These are phyloP conservation scores for Aspergillus floridensis DNA, from an alignment of 2,329 filamentous ascomycete genomes.

Conservation along the genomic window DNA sequence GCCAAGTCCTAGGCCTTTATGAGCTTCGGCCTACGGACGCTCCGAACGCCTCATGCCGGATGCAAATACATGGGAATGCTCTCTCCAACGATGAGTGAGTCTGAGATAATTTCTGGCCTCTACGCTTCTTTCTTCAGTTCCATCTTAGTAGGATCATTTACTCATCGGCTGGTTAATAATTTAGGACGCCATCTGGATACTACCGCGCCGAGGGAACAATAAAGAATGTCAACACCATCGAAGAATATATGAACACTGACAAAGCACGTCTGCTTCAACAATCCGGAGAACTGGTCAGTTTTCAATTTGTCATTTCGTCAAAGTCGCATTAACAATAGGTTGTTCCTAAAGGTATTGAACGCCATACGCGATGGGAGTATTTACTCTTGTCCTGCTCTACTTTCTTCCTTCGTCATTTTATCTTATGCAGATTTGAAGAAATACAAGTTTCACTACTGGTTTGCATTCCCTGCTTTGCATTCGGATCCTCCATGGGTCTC, in stretches of 20 bases:
- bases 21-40: conserved; percentile 72
- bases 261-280: conserved; percentile 74
- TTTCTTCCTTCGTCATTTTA: conserved; percentile 83
- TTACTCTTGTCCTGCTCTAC: conserved; percentile 87
- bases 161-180: conserved; percentile 2
- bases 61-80: conserved; percentile 87
- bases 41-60: conserved; percentile 74
- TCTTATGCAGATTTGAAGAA: conserved; percentile 97
- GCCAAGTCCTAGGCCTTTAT: conserved; percentile 82
- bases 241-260: conserved; percentile 84
- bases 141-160: background rate
- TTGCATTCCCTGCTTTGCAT: conserved; percentile 90
- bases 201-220: conserved; percentile 90
- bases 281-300: conserved; percentile 70
- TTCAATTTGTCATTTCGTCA: background rate
- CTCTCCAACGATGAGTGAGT: conserved; percentile 79
- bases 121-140: background rate
- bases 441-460: conserved; percentile 98
- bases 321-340: conserved; percentile 13
- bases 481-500: conserved; percentile 81
- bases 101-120: background rate
- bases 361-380: conserved; percentile 95
- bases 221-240: conserved; percentile 92
- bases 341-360: conserved; percentile 78
- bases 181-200: conserved; percentile 65